Conservation (phyloP, 179 eudicot species). For the Pouteria campechiana region DNA sequence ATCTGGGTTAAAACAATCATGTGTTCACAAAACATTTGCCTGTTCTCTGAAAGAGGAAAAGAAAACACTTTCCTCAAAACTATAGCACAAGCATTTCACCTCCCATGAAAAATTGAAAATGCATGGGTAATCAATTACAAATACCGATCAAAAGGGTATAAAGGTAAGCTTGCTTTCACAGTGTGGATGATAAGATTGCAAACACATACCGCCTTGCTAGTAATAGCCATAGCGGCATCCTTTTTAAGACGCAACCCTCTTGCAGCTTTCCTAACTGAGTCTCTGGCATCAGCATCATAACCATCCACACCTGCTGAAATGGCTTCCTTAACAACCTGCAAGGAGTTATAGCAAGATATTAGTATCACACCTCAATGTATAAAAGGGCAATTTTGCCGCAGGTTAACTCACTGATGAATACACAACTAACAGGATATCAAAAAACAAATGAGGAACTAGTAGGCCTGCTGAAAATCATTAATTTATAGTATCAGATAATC, state of each 20-base stretch:
- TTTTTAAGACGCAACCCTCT: conserved; percentile 90
- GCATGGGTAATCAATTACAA: background rate
- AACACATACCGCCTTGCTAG: conserved; percentile 82
- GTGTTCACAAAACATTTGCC: background rate
- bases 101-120: background rate
- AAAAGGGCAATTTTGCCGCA: too few relatives aligned
- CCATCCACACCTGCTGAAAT: conserved; percentile 75
- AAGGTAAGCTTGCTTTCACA: background rate
- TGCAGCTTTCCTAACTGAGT: conserved; percentile 88
- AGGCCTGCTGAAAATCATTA: too few relatives aligned
- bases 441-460: too few relatives aligned
- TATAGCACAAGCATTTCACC: background rate
- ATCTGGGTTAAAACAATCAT: background rate
- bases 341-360: background rate
- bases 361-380: too few relatives aligned
- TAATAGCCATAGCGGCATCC: conserved; percentile 87
- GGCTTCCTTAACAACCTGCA: conserved; percentile 77
- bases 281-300: conserved; percentile 60
- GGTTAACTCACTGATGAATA: too few relatives aligned
- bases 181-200: background rate
- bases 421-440: too few relatives aligned
- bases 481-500: too few relatives aligned
- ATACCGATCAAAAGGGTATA: background rate
- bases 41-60: background rate
- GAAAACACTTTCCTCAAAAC: background rate